These are phyloP conservation scores for Melanopsichium pennsylvanicum DNA, from an alignment of 1,284 basidiomycete species.

Conservation along the genomic window DNA sequence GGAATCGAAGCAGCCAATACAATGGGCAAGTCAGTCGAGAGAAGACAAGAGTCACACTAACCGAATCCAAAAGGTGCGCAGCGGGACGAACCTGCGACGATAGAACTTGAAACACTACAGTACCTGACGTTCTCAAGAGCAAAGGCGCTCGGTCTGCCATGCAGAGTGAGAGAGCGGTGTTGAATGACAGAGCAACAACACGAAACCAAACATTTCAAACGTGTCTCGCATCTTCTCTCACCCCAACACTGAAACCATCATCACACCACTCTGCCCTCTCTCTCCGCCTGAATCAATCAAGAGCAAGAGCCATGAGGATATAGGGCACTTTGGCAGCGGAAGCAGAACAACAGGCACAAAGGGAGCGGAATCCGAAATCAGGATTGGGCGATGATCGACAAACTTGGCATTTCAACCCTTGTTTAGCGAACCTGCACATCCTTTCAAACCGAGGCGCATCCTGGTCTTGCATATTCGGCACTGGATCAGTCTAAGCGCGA, in stretches of 20 bases:
- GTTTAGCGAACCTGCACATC: too few relatives aligned
- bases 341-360: background rate
- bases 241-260: too few relatives aligned
- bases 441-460: constrained; percentile 28
- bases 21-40: constrained; percentile 3
- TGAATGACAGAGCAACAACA: constrained; percentile 15
- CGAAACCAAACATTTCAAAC: background rate
- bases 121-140: background rate
- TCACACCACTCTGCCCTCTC: too few relatives aligned
- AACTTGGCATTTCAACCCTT: constrained; percentile 43
- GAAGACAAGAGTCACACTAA: background rate
- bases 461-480: constrained; percentile 12
- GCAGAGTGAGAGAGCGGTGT: constrained; percentile 4
- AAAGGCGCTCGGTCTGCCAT: constrained; percentile 8
- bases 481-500: constrained; percentile 4
- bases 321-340: background rate
- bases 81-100: too few relatives aligned
- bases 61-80: too few relatives aligned
- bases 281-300: too few relatives aligned
- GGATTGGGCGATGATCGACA: constrained; percentile 31
- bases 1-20: too few relatives aligned
- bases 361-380: background rate
- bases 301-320: background rate
- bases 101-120: too few relatives aligned
- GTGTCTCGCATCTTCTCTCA: background rate